These are phyloP conservation scores for Fusarium sp. DNA, from an alignment of 2,329 filamentous ascomycete genomes.

Conservation along the genomic window DNA sequence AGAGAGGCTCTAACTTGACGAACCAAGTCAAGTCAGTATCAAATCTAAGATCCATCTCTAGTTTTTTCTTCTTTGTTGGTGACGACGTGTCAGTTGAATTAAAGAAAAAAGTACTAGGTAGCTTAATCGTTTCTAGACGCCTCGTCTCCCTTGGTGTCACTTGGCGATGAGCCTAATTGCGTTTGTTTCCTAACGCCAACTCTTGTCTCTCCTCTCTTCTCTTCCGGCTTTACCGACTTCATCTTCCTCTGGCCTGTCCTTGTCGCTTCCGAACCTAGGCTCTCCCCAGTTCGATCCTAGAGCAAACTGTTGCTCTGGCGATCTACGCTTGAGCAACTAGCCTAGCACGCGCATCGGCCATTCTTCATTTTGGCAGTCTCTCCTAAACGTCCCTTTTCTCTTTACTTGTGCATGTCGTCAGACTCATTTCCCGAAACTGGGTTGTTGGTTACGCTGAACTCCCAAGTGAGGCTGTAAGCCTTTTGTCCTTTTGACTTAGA, in stretches of 20 bases:
- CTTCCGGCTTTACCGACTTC: slow-evolving; percentile 23
- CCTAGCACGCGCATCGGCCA: slow-evolving; percentile 33
- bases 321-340: slow-evolving; percentile 39
- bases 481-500: slow-evolving; percentile 1
- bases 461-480: slow-evolving; percentile 41
- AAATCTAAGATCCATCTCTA: slow-evolving; percentile 37
- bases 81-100: slow-evolving; percentile 32
- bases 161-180: slow-evolving; percentile 16
- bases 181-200: slow-evolving; percentile 15
- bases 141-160: slow-evolving; percentile 18
- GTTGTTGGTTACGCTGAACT: slow-evolving; percentile 28
- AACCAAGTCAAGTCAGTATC: slow-evolving; percentile 3
- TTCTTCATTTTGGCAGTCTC: slow-evolving; percentile 29
- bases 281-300: slow-evolving; percentile 32
- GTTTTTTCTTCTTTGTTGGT: slow-evolving; percentile 34
- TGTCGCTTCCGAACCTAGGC: slow-evolving; percentile 20
- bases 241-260: slow-evolving; percentile 30
- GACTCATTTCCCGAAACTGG: slow-evolving; percentile 43
- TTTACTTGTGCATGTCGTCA: slow-evolving; percentile 25
- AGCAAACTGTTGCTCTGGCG: slow-evolving; percentile 36
- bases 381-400: background rate
- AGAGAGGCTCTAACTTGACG: slow-evolving; percentile 25
- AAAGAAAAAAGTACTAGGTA: background rate
- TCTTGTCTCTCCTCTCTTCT: slow-evolving; percentile 7
- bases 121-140: slow-evolving; percentile 27